Evolutionary conservation across 257 asterid genomes (phyloP).

Genomic region (Cynanchum wilfordii): DNA sequence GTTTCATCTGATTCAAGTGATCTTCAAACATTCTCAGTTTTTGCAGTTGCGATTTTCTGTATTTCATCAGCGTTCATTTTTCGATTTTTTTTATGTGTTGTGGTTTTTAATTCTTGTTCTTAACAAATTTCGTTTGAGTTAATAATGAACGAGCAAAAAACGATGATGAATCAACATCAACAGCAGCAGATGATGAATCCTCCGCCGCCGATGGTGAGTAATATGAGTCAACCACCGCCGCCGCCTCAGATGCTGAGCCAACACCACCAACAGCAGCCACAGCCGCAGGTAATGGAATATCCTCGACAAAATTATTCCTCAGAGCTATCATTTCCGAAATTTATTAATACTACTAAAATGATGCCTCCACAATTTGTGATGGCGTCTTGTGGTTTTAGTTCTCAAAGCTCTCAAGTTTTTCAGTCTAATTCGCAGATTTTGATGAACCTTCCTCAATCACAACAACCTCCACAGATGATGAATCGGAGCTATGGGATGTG

Average conservation of each 20-base stretch:
- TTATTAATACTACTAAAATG: not conserved
- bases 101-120: constrained; percentile 4
- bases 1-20: not conserved
- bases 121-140: not conserved
- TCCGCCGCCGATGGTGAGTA: constrained; percentile 17
- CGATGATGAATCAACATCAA: constrained; percentile 50
- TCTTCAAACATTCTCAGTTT: not conserved
- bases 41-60: not conserved
- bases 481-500: constrained; percentile 60
- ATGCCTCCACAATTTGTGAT: not conserved
- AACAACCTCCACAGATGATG: constrained; percentile 31
- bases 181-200: constrained; percentile 42
- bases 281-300: constrained; percentile 24
- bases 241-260: constrained; percentile 22
- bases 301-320: not conserved
- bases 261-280: constrained; percentile 15
- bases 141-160: constrained; percentile 54
- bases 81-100: not conserved
- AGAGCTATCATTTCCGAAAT: not conserved
- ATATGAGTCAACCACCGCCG: constrained; percentile 9
- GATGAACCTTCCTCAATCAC: constrained; percentile 24
- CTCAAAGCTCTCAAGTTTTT: not conserved
- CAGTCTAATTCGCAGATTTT: constrained; percentile 38
- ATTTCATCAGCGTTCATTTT: not conserved
- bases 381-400: constrained; percentile 2